phyloP scores from a whole-genome alignment of 768 basidiomycete genomes.

The Mycena amicta region DNA sequence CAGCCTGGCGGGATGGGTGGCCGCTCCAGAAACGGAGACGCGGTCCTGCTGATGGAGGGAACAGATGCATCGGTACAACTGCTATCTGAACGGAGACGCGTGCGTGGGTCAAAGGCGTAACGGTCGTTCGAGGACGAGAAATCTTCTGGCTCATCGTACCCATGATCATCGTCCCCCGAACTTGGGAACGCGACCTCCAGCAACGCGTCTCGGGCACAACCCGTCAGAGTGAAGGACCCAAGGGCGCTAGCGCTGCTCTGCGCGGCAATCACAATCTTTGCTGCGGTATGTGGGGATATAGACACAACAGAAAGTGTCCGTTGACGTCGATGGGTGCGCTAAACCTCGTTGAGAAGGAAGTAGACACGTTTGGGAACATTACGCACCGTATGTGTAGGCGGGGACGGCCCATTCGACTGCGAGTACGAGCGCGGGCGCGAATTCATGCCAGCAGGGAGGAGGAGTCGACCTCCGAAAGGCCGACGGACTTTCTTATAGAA shows the following conservation, averaged over 20 bases:
- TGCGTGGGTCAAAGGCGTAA: background rate
- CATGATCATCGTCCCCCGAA: constrained; percentile 2
- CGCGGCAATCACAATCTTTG: constrained; percentile 10
- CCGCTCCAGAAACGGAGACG: constrained; percentile 14
- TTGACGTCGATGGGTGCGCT: constrained; percentile 5
- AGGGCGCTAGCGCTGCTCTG: constrained; percentile 4
- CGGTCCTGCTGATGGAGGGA: constrained; percentile 21
- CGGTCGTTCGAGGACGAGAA: too few relatives aligned
- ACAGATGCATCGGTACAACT: constrained; percentile 5
- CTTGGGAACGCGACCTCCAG: background rate
- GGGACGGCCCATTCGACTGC: background rate
- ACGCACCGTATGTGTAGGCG: background rate
- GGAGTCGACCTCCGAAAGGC: background rate
- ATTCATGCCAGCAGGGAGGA: background rate
- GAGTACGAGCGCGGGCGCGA: background rate
- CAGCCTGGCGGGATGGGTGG: constrained; percentile 10
- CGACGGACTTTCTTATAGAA: background rate
- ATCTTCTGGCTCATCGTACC: constrained; percentile 1
- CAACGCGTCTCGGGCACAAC: constrained; percentile 17
- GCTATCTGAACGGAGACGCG: background rate
- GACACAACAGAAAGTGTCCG: constrained; percentile 15
- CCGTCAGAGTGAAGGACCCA: constrained; percentile 19
- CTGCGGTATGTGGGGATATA: background rate
- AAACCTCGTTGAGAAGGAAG: background rate
- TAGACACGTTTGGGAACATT: background rate